A percentile compares a stretch with the other conserved stretches of the same genome.
These are phyloP conservation scores for Venturia aucupariae DNA, from an alignment of 2,329 filamentous ascomycete species.

Conservation along the genomic window DNA sequence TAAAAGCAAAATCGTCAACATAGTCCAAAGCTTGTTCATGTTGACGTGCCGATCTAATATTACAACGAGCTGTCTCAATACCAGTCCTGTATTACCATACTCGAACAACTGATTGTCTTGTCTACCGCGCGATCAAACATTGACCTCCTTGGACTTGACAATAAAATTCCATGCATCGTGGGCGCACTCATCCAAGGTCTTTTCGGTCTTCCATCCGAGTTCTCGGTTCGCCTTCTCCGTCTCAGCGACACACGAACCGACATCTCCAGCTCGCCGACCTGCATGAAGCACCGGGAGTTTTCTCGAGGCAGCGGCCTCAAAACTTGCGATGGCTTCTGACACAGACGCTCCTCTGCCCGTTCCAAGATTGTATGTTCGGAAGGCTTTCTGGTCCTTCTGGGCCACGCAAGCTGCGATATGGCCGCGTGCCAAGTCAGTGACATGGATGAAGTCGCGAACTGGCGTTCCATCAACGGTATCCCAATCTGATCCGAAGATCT, in stretches of 20 bases:
- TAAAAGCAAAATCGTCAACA: neutral
- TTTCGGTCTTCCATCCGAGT: slow-evolving; percentile 31
- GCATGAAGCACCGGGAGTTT: slow-evolving; percentile 29
- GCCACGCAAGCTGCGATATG: slow-evolving; percentile 51
- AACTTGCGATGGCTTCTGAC: slow-evolving; percentile 32
- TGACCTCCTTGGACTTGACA: neutral
- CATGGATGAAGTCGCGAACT: slow-evolving; percentile 60
- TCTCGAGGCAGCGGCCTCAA: slow-evolving; percentile 28
- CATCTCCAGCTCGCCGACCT: slow-evolving; percentile 32
- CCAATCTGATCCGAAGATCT: slow-evolving; percentile 57
- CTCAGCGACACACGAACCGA: slow-evolving; percentile 33
- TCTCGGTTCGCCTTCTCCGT: slow-evolving; percentile 30
- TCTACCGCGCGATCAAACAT: neutral
- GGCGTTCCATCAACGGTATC: slow-evolving; percentile 58
- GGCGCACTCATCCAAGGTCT: neutral
- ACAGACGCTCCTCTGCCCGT: slow-evolving; percentile 35
- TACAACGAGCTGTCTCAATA: neutral
- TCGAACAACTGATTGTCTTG: neutral
- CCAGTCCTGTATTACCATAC: neutral
- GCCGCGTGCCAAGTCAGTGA: slow-evolving; percentile 54
- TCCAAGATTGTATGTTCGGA: slow-evolving; percentile 34
- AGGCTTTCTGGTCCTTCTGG: slow-evolving; percentile 25
- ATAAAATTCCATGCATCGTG: slow-evolving; percentile 1
- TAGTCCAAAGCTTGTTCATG: neutral
- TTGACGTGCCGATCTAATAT: neutral